Percentiles rank a stretch among this genome's conserved stretches.
These are phyloP conservation scores for Silybum marianum DNA, from an alignment of 129 eudicot species.

Conservation along the genomic window DNA sequence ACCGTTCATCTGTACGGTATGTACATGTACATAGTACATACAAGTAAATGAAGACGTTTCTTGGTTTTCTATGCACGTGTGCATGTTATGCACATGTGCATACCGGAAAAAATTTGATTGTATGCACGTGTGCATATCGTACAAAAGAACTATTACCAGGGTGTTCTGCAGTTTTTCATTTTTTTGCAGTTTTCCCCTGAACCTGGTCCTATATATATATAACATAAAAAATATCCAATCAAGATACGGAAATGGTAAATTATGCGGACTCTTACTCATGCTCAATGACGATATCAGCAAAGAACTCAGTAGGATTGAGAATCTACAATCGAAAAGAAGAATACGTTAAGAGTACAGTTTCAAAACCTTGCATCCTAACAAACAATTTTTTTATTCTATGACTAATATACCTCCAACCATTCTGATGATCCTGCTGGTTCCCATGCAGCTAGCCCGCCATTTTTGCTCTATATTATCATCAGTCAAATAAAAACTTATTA, in stretches of 20 bases:
- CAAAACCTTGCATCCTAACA: neutral
- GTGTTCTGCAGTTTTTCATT: too few relatives aligned
- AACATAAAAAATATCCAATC: neutral
- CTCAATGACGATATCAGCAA: slow-evolving; percentile 83
- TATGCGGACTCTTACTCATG: slow-evolving; percentile 51
- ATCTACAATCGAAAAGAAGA: slow-evolving; percentile 43
- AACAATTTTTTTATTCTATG: neutral
- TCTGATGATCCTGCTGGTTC: slow-evolving; percentile 78
- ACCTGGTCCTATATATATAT: too few relatives aligned
- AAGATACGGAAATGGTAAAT: neutral
- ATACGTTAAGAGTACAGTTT: neutral
- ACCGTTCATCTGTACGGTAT: too few relatives aligned
- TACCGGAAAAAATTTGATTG: too few relatives aligned
- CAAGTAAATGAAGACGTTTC: too few relatives aligned
- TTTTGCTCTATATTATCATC: slow-evolving; percentile 65
- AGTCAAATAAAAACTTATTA: neutral
- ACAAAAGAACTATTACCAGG: too few relatives aligned
- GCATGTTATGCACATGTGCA: too few relatives aligned
- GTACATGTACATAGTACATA: too few relatives aligned
- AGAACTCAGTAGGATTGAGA: slow-evolving; percentile 89
- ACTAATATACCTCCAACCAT: slow-evolving; percentile 76
- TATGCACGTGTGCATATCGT: too few relatives aligned
- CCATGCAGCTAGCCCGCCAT: slow-evolving; percentile 93
- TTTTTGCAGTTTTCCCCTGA: too few relatives aligned
- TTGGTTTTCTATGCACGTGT: too few relatives aligned